Conservation (phyloP, 305 asterid genomes). For the Fraxinus sp. region DNA sequence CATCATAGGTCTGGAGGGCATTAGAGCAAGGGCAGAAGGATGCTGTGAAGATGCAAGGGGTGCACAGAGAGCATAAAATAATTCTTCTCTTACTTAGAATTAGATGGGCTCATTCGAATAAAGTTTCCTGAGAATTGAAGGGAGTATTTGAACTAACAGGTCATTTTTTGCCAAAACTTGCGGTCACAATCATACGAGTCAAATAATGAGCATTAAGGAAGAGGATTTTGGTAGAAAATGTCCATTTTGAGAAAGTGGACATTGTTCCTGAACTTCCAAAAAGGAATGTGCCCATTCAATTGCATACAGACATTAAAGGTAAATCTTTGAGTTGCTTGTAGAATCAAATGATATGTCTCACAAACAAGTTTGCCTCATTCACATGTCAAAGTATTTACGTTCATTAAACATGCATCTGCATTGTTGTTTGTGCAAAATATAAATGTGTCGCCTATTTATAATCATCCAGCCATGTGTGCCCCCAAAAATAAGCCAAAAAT, state of each 20-base stretch:
- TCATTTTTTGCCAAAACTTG: neutral
- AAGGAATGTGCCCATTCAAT: neutral
- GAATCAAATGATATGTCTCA: neutral
- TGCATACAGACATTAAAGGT: neutral
- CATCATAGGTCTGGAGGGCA: neutral
- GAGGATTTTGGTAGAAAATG: neutral
- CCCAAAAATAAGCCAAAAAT: slow-evolving; percentile 7
- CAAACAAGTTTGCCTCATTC: neutral
- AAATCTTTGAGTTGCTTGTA: neutral
- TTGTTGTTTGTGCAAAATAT: slow-evolving; percentile 7
- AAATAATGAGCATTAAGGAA: neutral
- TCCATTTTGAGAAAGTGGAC: neutral
- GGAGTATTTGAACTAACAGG: neutral
- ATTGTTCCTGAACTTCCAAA: neutral
- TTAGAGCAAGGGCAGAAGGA: neutral
- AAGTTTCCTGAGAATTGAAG: neutral
- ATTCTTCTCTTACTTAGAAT: neutral
- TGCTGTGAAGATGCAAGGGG: neutral
- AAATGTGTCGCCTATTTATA: neutral
- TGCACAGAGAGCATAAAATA: neutral
- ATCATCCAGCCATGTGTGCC: neutral
- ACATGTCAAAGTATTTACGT: neutral
- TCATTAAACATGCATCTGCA: neutral
- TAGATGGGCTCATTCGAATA: neutral
- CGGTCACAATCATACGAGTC: neutral